Base-by-base conservation (phyloP, 805 yeast species). In the Metschnikowia kofuensis region DNA sequence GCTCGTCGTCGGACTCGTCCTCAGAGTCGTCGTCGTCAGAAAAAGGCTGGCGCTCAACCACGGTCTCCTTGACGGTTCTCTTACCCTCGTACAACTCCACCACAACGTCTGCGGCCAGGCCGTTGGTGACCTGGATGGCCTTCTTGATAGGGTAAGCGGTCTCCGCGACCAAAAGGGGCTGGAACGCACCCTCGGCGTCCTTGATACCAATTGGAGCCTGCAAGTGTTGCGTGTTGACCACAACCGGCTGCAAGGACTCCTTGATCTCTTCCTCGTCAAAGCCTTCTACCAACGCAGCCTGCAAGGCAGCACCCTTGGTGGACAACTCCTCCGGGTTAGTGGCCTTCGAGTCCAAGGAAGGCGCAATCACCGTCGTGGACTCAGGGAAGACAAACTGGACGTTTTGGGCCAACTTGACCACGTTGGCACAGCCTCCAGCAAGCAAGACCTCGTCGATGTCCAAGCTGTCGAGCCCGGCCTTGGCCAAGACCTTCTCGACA, bases 261-360 rank as follows among this genome's bases (percentile, higher is more conserved):
- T 77, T 74, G 60, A 85, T 75, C 70, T 89, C 94, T 54, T 87
- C 96, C 45, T 80, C 89, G 63, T 85, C 94, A 61, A 89, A 95
- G 50, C 82, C 75, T 62, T 86, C 92, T 54, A 86, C 75, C 61
- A 92, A 76, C 35, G 96, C 83, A 44, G 97, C 99, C 78, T 94
- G 98, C 66, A 92, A 79, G 54, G 98, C 97, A 50, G 97, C 95
- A 72, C 99, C 99, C 64, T 95, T 85, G 56, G 96, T 84, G 56
- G 86, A 76, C 63, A 90, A 78, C 75, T 94, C 98, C 64, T 88
- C 84, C 52, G 99, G 97, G 72, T 88, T 82, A 53, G 84, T 66
- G 49, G 94, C 87, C 71, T 89, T 89, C 53, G 87, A 59, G 67
- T 88, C 92, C 52, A 77, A 63, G 21, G 60, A 48, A 56, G 98